Evolutionary conservation across 768 basidiomycete genomes (phyloP).

Genomic region (Suillus weaverae): DNA sequence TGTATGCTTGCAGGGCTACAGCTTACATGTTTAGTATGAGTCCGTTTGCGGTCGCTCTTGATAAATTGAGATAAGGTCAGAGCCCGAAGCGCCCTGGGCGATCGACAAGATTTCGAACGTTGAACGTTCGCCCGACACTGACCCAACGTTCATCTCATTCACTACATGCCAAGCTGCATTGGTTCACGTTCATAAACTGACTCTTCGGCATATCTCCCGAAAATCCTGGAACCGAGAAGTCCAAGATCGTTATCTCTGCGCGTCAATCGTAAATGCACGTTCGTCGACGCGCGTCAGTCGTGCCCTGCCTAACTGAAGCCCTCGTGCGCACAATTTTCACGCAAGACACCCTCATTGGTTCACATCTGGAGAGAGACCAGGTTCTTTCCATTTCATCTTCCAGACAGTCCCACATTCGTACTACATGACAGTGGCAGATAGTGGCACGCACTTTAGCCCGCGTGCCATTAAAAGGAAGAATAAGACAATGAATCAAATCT

Average conservation of each 20-base stretch:
- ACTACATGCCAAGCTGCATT: neutral
- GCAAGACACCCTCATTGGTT: neutral
- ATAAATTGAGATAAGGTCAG: too few species aligned
- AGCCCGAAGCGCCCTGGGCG: neutral
- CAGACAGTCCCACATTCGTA: slow-evolving; percentile 1
- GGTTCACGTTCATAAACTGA: neutral
- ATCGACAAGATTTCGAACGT: neutral
- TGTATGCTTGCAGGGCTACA: neutral
- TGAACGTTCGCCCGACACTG: neutral
- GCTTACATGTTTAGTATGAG: neutral
- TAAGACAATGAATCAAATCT: neutral
- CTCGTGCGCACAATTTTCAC: slow-evolving; percentile 9
- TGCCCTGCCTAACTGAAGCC: neutral
- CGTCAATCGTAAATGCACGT: slow-evolving; percentile 6
- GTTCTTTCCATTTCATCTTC: neutral
- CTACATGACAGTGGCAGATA: neutral
- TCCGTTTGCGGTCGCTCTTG: too few species aligned
- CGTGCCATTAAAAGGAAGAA: slow-evolving; percentile 1
- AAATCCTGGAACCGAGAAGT: neutral
- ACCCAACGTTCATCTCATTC: neutral
- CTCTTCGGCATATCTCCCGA: neutral
- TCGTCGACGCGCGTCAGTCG: neutral
- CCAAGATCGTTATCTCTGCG: neutral
- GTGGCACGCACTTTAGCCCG: neutral
- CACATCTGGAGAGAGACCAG: neutral